These are phyloP conservation scores for Podila verticillata DNA, from an alignment of 192 early-diverging fungal genomes.

Conservation along the genomic window DNA sequence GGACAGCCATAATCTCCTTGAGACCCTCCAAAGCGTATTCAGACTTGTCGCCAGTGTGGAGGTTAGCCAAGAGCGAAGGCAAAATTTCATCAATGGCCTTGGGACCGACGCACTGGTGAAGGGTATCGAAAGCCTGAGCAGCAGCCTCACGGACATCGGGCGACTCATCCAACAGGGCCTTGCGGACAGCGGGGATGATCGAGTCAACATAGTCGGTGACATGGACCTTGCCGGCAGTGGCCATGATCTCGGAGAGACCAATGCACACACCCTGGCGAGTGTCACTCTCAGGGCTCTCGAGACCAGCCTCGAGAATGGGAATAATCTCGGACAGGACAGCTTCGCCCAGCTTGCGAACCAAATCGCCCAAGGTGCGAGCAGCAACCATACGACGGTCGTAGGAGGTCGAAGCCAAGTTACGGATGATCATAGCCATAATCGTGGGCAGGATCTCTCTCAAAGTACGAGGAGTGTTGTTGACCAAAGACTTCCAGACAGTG, in stretches of 20 bases:
- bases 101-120: constrained; percentile 92
- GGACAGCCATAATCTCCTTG: constrained; percentile 97
- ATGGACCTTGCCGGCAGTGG: constrained; percentile 80
- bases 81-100: constrained; percentile 94
- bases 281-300: constrained; percentile 71
- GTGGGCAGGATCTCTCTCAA: constrained; percentile 92
- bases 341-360: constrained; percentile 96
- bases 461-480: constrained; percentile 95
- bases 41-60: constrained; percentile 69
- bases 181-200: constrained; percentile 84
- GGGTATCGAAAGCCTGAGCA: constrained; percentile 93
- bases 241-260: constrained; percentile 93
- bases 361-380: constrained; percentile 91
- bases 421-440: constrained; percentile 93
- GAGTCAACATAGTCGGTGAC: constrained; percentile 86
- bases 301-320: constrained; percentile 88
- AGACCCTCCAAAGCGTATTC: constrained; percentile 91
- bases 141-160: constrained; percentile 92
- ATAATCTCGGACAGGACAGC: constrained; percentile 85
- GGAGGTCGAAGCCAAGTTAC: constrained; percentile 75
- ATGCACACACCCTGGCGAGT: constrained; percentile 94
- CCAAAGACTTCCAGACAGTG: constrained; percentile 95
- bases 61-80: constrained; percentile 85
- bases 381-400: constrained; percentile 87
- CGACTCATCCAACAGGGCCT: constrained; percentile 87